Percentiles rank a stretch among this genome's conserved stretches.
These are phyloP conservation scores for Trametes sp. DNA, from an alignment of 1,284 basidiomycete genomes.

Conservation along the genomic window DNA sequence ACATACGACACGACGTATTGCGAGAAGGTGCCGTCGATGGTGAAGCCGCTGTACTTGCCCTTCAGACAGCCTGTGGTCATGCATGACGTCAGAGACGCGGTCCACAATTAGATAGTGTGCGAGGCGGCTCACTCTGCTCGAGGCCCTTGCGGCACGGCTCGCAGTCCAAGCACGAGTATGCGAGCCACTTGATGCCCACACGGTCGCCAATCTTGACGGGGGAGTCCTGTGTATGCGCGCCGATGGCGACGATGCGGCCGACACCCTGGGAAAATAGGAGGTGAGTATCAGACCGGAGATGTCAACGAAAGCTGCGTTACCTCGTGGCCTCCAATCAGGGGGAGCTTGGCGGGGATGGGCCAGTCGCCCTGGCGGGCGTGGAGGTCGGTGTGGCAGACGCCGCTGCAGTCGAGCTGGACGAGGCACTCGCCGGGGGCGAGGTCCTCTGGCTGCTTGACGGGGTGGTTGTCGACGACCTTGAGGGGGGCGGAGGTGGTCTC, in stretches of 20 bases:
- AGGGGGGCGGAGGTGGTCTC: constrained; percentile 51
- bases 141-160: constrained; percentile 77
- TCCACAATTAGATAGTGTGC: constrained; percentile 6
- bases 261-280: constrained; percentile 55
- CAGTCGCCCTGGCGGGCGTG: constrained; percentile 79
- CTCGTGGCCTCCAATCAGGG: constrained; percentile 88
- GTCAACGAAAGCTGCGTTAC: constrained; percentile 17
- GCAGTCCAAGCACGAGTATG: constrained; percentile 63
- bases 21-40: constrained; percentile 85
- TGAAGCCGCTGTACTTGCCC: constrained; percentile 74
- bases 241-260: constrained; percentile 81
- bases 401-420: constrained; percentile 79
- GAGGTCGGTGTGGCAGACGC: constrained; percentile 83
- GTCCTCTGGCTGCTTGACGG: constrained; percentile 68
- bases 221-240: constrained; percentile 64
- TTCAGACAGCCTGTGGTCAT: constrained; percentile 61
- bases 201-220: constrained; percentile 79
- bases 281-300: not conserved
- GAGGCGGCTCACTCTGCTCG: constrained; percentile 64
- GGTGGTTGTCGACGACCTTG: constrained; percentile 56
- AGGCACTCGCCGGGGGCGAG: constrained; percentile 85
- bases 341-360: constrained; percentile 71
- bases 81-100: constrained; percentile 28
- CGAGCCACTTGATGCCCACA: constrained; percentile 88
- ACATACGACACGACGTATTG: constrained; percentile 67